A percentile compares a stretch with the other conserved stretches of the same genome.
phyloP scores from a whole-genome alignment of 306 rosid species.

The Citrullus mucosospermus region DNA sequence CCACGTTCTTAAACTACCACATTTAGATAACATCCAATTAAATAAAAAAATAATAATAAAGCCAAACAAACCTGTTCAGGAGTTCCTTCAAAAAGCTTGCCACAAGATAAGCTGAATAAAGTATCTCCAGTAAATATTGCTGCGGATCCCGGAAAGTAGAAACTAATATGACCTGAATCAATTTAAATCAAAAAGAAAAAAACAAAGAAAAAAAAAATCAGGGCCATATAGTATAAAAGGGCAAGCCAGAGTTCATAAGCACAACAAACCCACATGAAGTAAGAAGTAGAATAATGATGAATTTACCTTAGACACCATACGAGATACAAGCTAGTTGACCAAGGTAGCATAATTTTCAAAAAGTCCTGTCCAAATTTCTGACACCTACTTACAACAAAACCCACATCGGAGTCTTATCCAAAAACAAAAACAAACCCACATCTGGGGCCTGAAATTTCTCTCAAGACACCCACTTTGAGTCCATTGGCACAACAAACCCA shows the following conservation, averaged over 20 bases:
- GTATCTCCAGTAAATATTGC: constrained; percentile 79
- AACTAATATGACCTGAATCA: constrained; percentile 74
- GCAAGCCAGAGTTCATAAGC: not conserved
- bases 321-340: not conserved
- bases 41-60: not conserved
- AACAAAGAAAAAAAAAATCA: not conserved
- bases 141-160: constrained; percentile 65
- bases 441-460: not conserved
- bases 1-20: not conserved
- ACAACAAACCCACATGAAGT: not conserved
- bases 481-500: not conserved
- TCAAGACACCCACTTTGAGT: not conserved
- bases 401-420: not conserved
- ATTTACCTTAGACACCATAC: not conserved
- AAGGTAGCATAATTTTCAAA: not conserved
- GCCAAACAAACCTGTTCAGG: constrained; percentile 53
- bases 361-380: too few species aligned
- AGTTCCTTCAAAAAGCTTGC: constrained; percentile 88
- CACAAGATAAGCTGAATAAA: constrained; percentile 86
- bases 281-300: not conserved
- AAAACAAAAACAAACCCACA: not conserved
- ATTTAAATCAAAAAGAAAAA: not conserved
- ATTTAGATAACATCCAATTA: not conserved
- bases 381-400: not conserved
- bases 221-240: not conserved